Evolutionary conservation across 495 filamentous ascomycete genomes (phyloP).

Genomic region (Penicillium atrosanguineum): DNA sequence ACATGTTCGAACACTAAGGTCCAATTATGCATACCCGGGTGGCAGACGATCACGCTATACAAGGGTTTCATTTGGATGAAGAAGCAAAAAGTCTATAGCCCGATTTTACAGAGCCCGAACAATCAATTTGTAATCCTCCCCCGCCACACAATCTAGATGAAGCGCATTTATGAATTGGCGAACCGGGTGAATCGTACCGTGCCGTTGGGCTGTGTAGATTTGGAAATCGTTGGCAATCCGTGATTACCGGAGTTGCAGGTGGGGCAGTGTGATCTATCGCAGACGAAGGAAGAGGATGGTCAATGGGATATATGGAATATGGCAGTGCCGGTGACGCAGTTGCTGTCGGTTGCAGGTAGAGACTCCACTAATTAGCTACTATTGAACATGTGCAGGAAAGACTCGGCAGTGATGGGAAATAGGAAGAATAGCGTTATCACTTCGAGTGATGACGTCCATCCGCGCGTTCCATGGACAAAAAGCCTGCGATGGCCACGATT

Average conservation of each 20-base stretch:
- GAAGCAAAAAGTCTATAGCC: not conserved
- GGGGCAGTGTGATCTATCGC: conserved; percentile 24
- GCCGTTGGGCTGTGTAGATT: not conserved
- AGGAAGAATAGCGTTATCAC: not conserved
- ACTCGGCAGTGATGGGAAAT: not conserved
- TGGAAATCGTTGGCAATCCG: not conserved
- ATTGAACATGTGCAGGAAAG: not conserved
- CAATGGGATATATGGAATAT: not conserved
- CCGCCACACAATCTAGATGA: not conserved
- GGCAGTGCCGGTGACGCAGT: no score
- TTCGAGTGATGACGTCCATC: conserved; percentile 16
- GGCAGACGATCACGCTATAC: not conserved
- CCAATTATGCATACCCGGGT: not conserved
- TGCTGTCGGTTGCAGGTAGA: no score
- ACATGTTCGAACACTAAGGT: not conserved
- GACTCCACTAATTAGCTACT: not conserved
- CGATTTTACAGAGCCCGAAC: not conserved
- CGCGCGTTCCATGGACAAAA: conserved; percentile 13
- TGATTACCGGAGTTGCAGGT: conserved; percentile 9
- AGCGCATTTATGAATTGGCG: not conserved
- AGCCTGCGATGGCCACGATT: not conserved
- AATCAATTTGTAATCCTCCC: not conserved
- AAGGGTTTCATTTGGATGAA: not conserved
- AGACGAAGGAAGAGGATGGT: conserved; percentile 2
- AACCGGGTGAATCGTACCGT: not conserved